Evolutionary conservation across 768 basidiomycete species (phyloP), one percentile per base, ranked within the genome.

Genomic region (Heimioporus sp.): DNA sequence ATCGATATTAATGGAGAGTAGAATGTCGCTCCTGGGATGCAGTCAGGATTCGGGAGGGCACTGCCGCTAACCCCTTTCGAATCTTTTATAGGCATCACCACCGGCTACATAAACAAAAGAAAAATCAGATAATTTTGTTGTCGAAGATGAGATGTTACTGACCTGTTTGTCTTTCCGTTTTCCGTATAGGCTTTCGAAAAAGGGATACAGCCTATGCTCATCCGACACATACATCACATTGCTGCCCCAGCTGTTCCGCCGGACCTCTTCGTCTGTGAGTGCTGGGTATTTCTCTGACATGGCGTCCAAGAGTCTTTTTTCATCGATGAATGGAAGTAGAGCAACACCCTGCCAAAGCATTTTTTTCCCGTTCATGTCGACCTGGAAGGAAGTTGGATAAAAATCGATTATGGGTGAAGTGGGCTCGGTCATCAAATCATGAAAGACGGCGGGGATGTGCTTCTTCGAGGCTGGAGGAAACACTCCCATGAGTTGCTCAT

Each of bases 311-410:
- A 99, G 72, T 32, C 94, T 81, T 49, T 78, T 79, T 66, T 86
- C 79, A 64, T 98, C 91, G 56, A 99, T 98, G 76, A 98, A 99
- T 0, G 97, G 95, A 19, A 99, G 76, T 10, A 99, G 75, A 0
- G 97, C 95, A 50, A 99, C 93, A 48, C 97, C 97, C 70, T 99
- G 96, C 97, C 97, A 99, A 8, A 90, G 79, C 95, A 98, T 98
- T 72, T 90, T 91, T 75, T 98, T 98, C 52, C 97, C 97, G 64
- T 99, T 99, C 97, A 99, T 99, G 70, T 99, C 97, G 63, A 98
- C 87, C 60, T 95, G 84, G 68, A 99, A 99, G 15, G 87, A 82
- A 0, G 77, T 56, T 0, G 96, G 96, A 71, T 98, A 98, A 74
- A 98, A 98, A 64, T 98, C 95, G 53, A 92, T 82, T 69, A 98